phyloP scores from a whole-genome alignment of 805 yeast genomes.

The Candida ipomoeae region DNA sequence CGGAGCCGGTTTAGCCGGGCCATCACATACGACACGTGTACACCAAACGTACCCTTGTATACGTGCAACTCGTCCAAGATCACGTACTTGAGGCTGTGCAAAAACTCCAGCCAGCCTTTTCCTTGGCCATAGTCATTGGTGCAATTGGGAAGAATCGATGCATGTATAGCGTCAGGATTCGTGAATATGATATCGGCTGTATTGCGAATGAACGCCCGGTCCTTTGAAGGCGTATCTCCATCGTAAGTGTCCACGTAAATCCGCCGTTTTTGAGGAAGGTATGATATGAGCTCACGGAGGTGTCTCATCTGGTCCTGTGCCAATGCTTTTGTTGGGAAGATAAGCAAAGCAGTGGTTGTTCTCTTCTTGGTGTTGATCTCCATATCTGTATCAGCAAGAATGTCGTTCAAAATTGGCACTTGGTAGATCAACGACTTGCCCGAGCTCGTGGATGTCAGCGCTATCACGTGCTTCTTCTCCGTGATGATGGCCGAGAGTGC shows the following conservation, averaged over 20 bases:
- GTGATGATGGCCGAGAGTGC: constrained; percentile 59
- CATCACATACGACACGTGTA: constrained; percentile 84
- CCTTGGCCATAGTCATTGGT: constrained; percentile 24
- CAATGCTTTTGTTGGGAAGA: constrained; percentile 94
- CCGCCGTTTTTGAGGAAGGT: constrained; percentile 40
- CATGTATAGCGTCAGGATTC: constrained; percentile 92
- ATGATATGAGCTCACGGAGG: constrained; percentile 53
- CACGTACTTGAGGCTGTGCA: constrained; percentile 61
- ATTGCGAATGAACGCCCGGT: constrained; percentile 51
- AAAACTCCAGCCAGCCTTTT: constrained; percentile 62
- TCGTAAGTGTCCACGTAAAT: constrained; percentile 77
- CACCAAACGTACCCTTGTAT: constrained; percentile 87
- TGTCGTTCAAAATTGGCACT: constrained; percentile 63
- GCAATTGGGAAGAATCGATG: constrained; percentile 69
- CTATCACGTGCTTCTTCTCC: constrained; percentile 62
- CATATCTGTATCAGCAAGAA: constrained; percentile 34
- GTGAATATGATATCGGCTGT: constrained; percentile 81
- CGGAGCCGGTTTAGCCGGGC: constrained; percentile 66
- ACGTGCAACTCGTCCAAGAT: constrained; percentile 85
- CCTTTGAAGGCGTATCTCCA: constrained; percentile 77
- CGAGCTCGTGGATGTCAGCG: constrained; percentile 93
- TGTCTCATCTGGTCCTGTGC: constrained; percentile 95
- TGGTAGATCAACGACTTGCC: constrained; percentile 95
- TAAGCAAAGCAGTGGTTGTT: constrained; percentile 68
- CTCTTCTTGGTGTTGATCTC: constrained; percentile 27